Evolutionary conservation across 805 yeast species (phyloP), one percentile per base, ranked within the genome.

Genomic region (Nematodospora valgi): DNA sequence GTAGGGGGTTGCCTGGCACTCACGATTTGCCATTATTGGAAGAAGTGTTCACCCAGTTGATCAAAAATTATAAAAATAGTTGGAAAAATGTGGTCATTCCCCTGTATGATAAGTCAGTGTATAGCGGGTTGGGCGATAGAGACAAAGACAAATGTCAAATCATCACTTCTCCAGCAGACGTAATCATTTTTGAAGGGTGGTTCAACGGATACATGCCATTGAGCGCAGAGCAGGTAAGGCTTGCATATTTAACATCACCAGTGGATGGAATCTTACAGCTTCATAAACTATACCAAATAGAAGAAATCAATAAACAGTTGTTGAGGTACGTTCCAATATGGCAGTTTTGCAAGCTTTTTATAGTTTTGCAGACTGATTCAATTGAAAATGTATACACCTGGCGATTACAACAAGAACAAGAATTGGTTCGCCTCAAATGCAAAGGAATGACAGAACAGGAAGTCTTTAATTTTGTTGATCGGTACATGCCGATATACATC

Each of bases 1-100:
- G 95, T 3, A 64, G 98, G 17, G 98, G 98, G 0, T 68, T 86
- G 11, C 98, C 98, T 0, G 97, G 97, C 0, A 91, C 98, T 0
- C 98, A 91, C 55, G 97, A 91, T 51, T 49, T 85, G 12, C 46
- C 45, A 1, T 48, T 83, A 10, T 52, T 69, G n/a, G 30, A 43
- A 5, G 45, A 56, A 6, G 55, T 70, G 5, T 44, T 84, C 25
- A 48, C 18, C 34, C 43, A 32, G n/a, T 40, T 59, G 20, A 51
- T 72, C 3, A 40, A 49, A 2, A 23, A 38, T 11, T 27, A 38
- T 24, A 19, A 31, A 9, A 5, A 7, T 6, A 14, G 30, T 13
- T 19, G 38, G 34, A 17, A 39, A 9, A 48, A 58, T 9, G 41
- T 53, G 2, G 30, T 31, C n/a, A 50, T 64, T 12, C 97, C 98